Base-by-base conservation (phyloP, 2,329 filamentous ascomycete genomes). In the Aspergillus sp. region DNA sequence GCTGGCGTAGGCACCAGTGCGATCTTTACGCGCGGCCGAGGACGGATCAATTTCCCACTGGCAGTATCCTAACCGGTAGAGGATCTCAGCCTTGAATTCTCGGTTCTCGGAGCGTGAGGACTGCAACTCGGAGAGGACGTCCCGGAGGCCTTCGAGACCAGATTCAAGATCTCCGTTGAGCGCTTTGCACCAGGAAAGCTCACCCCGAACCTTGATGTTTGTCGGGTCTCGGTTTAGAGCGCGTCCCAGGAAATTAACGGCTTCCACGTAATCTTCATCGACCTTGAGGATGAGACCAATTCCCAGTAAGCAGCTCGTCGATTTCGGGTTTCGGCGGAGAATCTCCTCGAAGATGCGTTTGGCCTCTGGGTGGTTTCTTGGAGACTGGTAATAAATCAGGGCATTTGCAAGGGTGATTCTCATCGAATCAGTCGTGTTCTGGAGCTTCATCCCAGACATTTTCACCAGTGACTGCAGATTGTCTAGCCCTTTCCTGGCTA, bases 241-340 rank as follows among this genome's bases (percentile, higher is more conserved):
- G 63, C 91, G 85, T 45, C 84, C 84, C 12, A 99, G 78, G 69
- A 96, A 97, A 29, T 89, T 85, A 45, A 93, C 87, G 0, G 96
- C 95, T 68, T 91, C 84, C 51, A 85, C 82, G 68, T 91, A 97
- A 63, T 98, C 90, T 69, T 96, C 90, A 65, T 96, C 92, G 68
- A 98, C 95, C 74, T 97, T 92, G 51, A 93, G 89, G 46, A 99
- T 94, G 24, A 98, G 78, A 1, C 95, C 96, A 36, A 97, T 87
- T 0, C 95, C 95, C 50, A 98, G 90, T 62, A 99, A 80, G 2
- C 93, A 93, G 31, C 87, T 80, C 0, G 92, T 96, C 0, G 90
- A 93, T 2, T 85, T 86, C 2, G 87, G 84, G 58, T 96, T 92
- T 26, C 90, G 85, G 52, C 85, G 81, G 0, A 99, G 82, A 5